Evolutionary conservation across 768 basidiomycete genomes (phyloP), one percentile per base, ranked within the genome.

Genomic region (Lactarius psammicola): DNA sequence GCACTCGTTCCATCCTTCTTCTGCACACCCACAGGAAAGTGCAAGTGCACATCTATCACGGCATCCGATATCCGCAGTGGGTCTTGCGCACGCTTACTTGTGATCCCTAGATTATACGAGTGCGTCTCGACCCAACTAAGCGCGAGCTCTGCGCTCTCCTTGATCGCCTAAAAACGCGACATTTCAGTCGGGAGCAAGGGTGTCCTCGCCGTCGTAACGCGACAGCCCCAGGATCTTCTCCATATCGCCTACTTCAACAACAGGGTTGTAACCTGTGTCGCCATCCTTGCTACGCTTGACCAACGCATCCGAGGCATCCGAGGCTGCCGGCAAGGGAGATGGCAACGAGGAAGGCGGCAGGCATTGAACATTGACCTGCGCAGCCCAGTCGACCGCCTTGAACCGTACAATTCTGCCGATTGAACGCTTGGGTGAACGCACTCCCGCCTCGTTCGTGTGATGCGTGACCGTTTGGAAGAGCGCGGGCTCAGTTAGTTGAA

Each of bases 401-500:
- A 83, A 89, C 38, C 95, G 79, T 26, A 90, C 90, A 23, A 98
- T 87, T 30, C 87, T 82, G 3, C 92, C 93, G 54, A 98, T 86
- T 1, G 91, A 86, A 13, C 95, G 84, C 72, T 96, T 95, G n/a
- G 96, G 83, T 55, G 86, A 87, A 40, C 95, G 85, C 23, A 97
- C 95, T 38, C 95, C 95, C 0, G 95, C 93, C 75, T 98, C 95
- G 7, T 92, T 81, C 2, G 95, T 95, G 71, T 95, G 94, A n/a
- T 86, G 81, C 1, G 87, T 90, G n/a, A 89, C 87, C 59, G 95
- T 82, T 58, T 85, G 83, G 62, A 88, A 76, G 40, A 96, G 75
- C 0, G 88, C 87, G 15, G 86, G 84, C 59, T 93, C 87, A 0
- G 85, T 85, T 46, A 96, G 77, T 28, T 78, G 75, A 30, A 96